Percentiles rank a stretch among this genome's conserved stretches.
Conservation (phyloP, 148 eudicot genomes). For the Rhododendron williamsianum region DNA sequence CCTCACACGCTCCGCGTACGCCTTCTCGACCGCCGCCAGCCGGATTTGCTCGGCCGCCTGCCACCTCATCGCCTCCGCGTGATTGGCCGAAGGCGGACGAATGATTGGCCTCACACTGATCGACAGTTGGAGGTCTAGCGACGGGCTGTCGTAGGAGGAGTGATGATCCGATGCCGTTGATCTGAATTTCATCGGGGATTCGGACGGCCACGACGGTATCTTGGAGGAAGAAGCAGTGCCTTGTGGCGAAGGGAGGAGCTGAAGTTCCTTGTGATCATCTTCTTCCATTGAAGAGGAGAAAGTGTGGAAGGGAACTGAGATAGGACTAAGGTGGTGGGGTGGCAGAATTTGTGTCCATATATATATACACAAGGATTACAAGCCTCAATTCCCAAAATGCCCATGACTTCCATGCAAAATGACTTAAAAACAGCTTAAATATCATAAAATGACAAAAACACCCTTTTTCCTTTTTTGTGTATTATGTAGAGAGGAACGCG, state of each 20-base stretch:
- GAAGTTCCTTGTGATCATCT: constrained; percentile 55
- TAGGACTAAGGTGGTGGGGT: constrained; percentile 13
- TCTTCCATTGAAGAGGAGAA: constrained; percentile 54
- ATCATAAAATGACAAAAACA: not conserved
- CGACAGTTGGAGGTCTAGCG: constrained; percentile 70
- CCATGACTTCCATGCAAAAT: constrained; percentile 14
- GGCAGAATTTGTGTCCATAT: constrained; percentile 12
- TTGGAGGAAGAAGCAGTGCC: constrained; percentile 17
- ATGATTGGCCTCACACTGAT: constrained; percentile 41
- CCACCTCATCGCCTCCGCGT: constrained; percentile 56
- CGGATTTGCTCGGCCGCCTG: constrained; percentile 81
- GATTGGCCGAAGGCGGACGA: not conserved
- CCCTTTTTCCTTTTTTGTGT: not conserved
- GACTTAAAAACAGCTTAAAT: not conserved
- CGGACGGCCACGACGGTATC: constrained; percentile 24
- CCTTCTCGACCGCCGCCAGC: constrained; percentile 70
- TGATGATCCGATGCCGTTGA: constrained; percentile 3
- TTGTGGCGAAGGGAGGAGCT: constrained; percentile 58
- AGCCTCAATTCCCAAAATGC: not conserved
- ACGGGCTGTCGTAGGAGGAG: constrained; percentile 21
- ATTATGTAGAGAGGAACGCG: too few species aligned
- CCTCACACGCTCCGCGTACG: constrained; percentile 78
- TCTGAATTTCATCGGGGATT: constrained; percentile 11
- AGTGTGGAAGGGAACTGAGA: constrained; percentile 8
- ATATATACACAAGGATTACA: not conserved